Conservation (phyloP, 768 basidiomycete genomes). For the Nevesoporus exiguus region DNA sequence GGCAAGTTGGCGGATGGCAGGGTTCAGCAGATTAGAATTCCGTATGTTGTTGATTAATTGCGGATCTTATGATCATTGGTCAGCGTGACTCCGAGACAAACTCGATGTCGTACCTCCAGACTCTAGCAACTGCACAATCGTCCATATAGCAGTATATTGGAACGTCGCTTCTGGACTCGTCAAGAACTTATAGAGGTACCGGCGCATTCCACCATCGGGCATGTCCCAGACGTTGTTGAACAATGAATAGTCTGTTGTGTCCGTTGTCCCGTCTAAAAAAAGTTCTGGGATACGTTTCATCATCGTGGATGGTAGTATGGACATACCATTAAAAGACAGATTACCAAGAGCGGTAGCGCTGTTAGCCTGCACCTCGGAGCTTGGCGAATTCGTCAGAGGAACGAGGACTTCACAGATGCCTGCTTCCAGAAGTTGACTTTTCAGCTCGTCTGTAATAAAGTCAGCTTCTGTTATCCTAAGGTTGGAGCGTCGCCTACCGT, state of each 20-base stretch:
- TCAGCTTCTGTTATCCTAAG: constrained; percentile 1
- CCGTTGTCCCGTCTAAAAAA: constrained; percentile 64
- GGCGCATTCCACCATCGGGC: constrained; percentile 96
- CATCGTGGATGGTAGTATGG: not conserved
- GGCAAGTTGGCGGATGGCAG: constrained; percentile 84
- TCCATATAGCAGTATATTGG: constrained; percentile 99
- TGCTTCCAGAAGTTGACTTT: constrained; percentile 95
- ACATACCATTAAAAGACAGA: constrained; percentile 88
- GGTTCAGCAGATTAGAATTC: constrained; percentile 71
- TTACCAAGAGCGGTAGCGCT: constrained; percentile 97
- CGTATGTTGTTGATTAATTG: constrained; percentile 90
- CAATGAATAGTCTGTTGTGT: constrained; percentile 87
- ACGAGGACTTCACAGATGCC: constrained; percentile 97
- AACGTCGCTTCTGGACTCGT: constrained; percentile 93
- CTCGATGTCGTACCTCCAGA: constrained; percentile 64
- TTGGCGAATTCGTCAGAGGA: constrained; percentile 91
- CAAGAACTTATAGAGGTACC: constrained; percentile 91
- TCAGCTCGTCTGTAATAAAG: constrained; percentile 77
- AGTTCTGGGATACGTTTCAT: not conserved
- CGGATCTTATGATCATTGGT: constrained; percentile 52
- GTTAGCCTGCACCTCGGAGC: constrained; percentile 98
- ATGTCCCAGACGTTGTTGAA: constrained; percentile 99
- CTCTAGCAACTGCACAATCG: constrained; percentile 94
- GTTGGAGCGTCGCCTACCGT: constrained; percentile 57
- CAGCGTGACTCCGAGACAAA: not conserved